Percentiles rank a stretch among this genome's conserved stretches.
Evolutionary conservation across 129 eudicot genomes (phyloP).

Genomic region (Lonicera japonica): DNA sequence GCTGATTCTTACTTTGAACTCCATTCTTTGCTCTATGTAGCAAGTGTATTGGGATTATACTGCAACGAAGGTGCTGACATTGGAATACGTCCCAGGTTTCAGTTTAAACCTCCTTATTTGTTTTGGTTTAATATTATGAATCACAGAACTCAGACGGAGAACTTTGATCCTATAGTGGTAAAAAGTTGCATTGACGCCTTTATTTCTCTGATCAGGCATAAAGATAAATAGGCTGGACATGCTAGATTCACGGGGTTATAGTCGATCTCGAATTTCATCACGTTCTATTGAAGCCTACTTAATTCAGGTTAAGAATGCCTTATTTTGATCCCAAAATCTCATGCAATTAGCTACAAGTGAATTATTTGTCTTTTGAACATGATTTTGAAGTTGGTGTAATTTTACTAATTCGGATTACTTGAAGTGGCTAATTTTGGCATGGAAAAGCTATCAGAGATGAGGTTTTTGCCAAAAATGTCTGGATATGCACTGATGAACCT

Average conservation of each 20-base stretch:
- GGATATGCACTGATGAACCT: not conserved
- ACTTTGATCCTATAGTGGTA: slow-evolving; percentile 1
- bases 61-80: slow-evolving; percentile 80
- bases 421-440: no score
- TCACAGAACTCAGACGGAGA: no score
- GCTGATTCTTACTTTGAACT: not conserved
- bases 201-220: slow-evolving; percentile 46
- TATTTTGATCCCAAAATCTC: not conserved
- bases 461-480: no score
- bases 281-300: slow-evolving; percentile 89
- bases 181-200: slow-evolving; percentile 5
- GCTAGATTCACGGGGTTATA: slow-evolving; percentile 62
- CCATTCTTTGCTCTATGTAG: slow-evolving; percentile 25
- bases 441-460: no score
- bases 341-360: not conserved
- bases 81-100: slow-evolving; percentile 97
- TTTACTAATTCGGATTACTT: no score
- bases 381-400: no score
- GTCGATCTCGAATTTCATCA: slow-evolving; percentile 73
- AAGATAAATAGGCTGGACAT: slow-evolving; percentile 67
- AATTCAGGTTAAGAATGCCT: slow-evolving; percentile 59
- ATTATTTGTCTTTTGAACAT: no score
- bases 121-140: no score
- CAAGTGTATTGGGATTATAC: slow-evolving; percentile 95
- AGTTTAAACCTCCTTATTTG: slow-evolving; percentile 16